Percentiles rank a stretch among this genome's conserved stretches.
Evolutionary conservation across 2,329 filamentous ascomycete genomes (phyloP).

Genomic region (Plenodomus biglobosus): DNA sequence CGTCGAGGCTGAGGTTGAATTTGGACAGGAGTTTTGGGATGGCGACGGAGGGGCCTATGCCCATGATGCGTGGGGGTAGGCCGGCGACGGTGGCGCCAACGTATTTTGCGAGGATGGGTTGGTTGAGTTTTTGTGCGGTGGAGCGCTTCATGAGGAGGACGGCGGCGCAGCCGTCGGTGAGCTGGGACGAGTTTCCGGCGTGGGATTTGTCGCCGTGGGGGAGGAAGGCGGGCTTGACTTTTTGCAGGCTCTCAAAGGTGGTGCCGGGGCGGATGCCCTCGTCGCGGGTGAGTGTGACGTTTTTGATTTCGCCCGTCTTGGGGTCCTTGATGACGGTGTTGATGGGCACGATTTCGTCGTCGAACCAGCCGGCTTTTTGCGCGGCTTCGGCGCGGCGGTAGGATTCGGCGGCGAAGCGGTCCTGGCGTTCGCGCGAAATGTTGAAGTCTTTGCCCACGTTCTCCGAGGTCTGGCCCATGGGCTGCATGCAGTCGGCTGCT

Average conservation of each 20-base stretch:
- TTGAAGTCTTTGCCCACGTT: constrained; percentile 92
- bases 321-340: constrained; percentile 78
- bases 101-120: constrained; percentile 93
- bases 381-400: constrained; percentile 85
- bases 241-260: constrained; percentile 76
- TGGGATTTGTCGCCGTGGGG: constrained; percentile 85
- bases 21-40: constrained; percentile 81
- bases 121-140: constrained; percentile 79
- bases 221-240: constrained; percentile 88
- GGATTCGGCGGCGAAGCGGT: constrained; percentile 82
- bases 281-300: constrained; percentile 78
- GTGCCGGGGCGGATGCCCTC: constrained; percentile 92
- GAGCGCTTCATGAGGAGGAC: constrained; percentile 93
- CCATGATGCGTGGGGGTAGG: constrained; percentile 93
- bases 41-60: constrained; percentile 75
- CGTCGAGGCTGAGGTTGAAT: constrained; percentile 74
- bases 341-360: constrained; percentile 93
- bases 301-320: constrained; percentile 74
- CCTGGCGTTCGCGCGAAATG: constrained; percentile 77
- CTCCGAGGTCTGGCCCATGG: constrained; percentile 98
- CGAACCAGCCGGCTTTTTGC: constrained; percentile 87
- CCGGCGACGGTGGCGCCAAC: constrained; percentile 89
- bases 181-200: constrained; percentile 90
- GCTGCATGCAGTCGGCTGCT: constrained; percentile 81
- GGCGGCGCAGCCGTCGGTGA: constrained; percentile 91